Evolutionary conservation across 352 stramenopile genomes (phyloP).

Genomic region (Pythium grandisporangium): DNA sequence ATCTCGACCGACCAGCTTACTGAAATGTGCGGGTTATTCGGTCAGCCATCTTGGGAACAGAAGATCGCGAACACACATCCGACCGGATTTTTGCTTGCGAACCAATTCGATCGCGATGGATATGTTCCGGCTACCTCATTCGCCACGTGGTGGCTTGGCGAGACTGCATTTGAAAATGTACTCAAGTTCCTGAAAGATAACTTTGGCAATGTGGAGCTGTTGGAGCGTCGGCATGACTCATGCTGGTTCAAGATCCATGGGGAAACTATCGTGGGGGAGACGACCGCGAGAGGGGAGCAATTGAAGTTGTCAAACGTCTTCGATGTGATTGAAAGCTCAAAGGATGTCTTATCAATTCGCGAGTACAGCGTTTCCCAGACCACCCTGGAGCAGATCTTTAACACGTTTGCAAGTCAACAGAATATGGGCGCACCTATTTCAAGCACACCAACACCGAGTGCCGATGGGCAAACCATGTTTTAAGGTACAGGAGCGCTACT

Average conservation of each 20-base stretch:
- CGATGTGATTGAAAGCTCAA: constrained; percentile 28
- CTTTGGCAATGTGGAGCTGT: constrained; percentile 21
- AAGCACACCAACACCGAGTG: too few species aligned
- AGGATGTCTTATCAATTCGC: constrained; percentile 24
- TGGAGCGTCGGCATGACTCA: constrained; percentile 42
- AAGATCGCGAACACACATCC: constrained; percentile 18
- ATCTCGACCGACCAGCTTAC: constrained; percentile 9
- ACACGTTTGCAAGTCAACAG: constrained; percentile 58
- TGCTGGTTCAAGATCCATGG: constrained; percentile 32
- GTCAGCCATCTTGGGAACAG: constrained; percentile 10
- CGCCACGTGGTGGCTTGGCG: constrained; percentile 25
- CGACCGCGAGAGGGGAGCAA: background rate
- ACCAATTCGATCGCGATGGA: constrained; percentile 17
- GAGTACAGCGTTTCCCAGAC: constrained; percentile 72
- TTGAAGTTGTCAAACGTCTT: constrained; percentile 21
- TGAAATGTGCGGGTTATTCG: constrained; percentile 13
- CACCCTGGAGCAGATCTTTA: constrained; percentile 79
- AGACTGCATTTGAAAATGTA: constrained; percentile 17
- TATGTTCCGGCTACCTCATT: constrained; percentile 17
- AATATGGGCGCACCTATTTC: too few species aligned
- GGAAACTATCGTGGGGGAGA: background rate
- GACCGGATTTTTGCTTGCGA: constrained; percentile 22
- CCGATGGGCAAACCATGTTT: too few species aligned
- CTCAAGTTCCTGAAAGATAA: constrained; percentile 8
- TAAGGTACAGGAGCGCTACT: too few species aligned